A percentile compares a stretch with the other conserved stretches of the same genome.
phyloP scores from a whole-genome alignment of 371 early-diverging fungal genomes.

The Haplosporangium sp. region DNA sequence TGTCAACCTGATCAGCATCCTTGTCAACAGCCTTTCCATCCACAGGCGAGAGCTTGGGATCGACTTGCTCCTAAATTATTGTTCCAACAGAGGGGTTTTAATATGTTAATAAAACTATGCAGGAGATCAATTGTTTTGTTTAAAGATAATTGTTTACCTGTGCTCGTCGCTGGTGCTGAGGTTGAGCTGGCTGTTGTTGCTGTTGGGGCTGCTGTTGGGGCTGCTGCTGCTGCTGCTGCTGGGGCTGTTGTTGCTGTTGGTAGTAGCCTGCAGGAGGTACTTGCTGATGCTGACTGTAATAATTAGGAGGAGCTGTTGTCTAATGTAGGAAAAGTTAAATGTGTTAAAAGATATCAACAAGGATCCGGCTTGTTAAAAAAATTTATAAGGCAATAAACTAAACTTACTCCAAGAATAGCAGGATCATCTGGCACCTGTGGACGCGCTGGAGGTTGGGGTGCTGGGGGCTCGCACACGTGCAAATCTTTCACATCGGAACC shows the following conservation, averaged over 20 bases:
- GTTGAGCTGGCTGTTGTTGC: conserved; percentile 34
- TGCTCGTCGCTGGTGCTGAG: conserved; percentile 18
- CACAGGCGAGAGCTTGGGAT: conserved; percentile 22
- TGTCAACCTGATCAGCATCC: conserved; percentile 33
- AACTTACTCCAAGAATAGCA: conserved; percentile 84
- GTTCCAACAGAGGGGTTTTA: no score
- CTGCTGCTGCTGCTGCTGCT: conserved; percentile 50
- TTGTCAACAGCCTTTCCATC: conserved; percentile 24
- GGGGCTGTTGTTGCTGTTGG: conserved; percentile 37
- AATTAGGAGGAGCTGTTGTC: conserved; percentile 52
- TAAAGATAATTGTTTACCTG: conserved; percentile 3
- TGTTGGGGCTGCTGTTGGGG: conserved; percentile 12
- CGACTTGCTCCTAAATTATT: conserved; percentile 15
- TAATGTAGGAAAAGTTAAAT: conserved; percentile 1
- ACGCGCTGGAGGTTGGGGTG: conserved; percentile 66
- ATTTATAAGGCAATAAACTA: not conserved
- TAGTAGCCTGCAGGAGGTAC: conserved; percentile 33
- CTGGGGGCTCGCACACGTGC: conserved; percentile 84
- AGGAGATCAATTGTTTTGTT: no score
- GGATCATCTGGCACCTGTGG: conserved; percentile 86
- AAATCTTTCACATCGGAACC: conserved; percentile 95
- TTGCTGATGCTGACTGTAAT: conserved; percentile 43
- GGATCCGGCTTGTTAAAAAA: not conserved
- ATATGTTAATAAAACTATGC: no score
- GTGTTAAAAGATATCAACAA: not conserved